Evolutionary conservation across 768 basidiomycete genomes (phyloP).

Genomic region (Gelatoporia subvermispora): DNA sequence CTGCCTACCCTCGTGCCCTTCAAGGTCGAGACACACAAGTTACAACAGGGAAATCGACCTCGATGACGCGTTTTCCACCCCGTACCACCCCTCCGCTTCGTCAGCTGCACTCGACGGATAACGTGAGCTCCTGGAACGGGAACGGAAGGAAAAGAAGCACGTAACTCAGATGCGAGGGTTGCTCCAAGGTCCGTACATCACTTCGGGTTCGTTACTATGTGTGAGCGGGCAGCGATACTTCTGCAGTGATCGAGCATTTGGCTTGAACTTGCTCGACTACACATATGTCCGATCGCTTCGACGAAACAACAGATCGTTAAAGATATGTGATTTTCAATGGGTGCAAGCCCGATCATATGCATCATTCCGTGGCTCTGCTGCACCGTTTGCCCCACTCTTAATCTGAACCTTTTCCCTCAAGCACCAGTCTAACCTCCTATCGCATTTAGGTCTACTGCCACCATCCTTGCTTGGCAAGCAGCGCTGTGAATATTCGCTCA

Average conservation of each 20-base stretch:
- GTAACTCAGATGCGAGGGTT: conserved; percentile 91
- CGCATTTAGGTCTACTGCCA: conserved; percentile 71
- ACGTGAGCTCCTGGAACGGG: conserved; percentile 28
- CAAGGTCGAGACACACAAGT: conserved; percentile 15
- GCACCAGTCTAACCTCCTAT: too few relatives aligned
- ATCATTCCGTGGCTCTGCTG: background rate
- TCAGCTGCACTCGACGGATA: conserved; percentile 12
- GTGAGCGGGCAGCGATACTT: too few relatives aligned
- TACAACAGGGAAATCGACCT: conserved; percentile 11
- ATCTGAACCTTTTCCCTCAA: too few relatives aligned
- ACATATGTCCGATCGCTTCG: too few relatives aligned
- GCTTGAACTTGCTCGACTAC: too few relatives aligned
- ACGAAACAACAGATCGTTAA: too few relatives aligned
- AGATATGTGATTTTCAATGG: too few relatives aligned
- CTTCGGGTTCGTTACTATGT: too few relatives aligned
- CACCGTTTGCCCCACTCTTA: background rate
- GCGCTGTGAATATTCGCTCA: conserved; percentile 99
- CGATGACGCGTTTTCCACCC: too few relatives aligned
- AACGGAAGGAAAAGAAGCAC: conserved; percentile 74
- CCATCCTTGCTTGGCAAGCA: conserved; percentile 93
- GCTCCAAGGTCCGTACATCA: conserved; percentile 63
- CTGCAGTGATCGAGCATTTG: too few relatives aligned
- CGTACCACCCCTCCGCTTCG: conserved; percentile 10
- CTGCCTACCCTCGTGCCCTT: conserved; percentile 8
- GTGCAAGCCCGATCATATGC: too few relatives aligned